Evolutionary conservation across 805 yeast genomes (phyloP).

Genomic region (Myxozyma neglecta): DNA sequence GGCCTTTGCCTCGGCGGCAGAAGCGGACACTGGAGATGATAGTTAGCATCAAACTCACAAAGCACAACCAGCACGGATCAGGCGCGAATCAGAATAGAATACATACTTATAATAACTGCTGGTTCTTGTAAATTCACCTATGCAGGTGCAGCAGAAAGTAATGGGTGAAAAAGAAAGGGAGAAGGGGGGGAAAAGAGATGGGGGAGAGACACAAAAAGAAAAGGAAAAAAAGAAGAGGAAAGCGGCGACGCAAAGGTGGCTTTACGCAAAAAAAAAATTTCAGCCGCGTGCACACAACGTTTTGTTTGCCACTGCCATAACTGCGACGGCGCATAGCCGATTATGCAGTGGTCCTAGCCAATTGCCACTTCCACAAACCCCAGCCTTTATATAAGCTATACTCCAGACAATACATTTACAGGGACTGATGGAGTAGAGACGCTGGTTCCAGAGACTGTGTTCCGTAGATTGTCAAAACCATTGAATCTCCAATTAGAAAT

Average conservation of each 20-base stretch:
- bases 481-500: too few relatives aligned
- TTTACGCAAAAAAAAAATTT: conserved; percentile 12
- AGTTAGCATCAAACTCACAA: background rate
- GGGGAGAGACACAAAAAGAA: conserved; percentile 1
- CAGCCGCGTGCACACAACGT: conserved; percentile 10
- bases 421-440: too few relatives aligned
- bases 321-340: background rate
- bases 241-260: conserved; percentile 9
- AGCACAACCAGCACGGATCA: background rate
- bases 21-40: background rate
- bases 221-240: background rate
- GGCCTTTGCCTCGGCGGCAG: conserved; percentile 35
- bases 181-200: conserved; percentile 1
- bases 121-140: background rate
- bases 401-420: background rate
- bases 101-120: conserved; percentile 3
- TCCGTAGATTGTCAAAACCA: too few relatives aligned
- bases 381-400: background rate
- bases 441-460: too few relatives aligned
- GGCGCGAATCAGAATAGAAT: background rate
- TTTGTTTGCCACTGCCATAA: conserved; percentile 13
- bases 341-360: conserved; percentile 1
- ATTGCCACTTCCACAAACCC: conserved; percentile 6
- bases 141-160: conserved; percentile 1
- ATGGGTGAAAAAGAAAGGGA: background rate